phyloP scores from a whole-genome alignment of 768 basidiomycete species.

The Arthromyces matolae region DNA sequence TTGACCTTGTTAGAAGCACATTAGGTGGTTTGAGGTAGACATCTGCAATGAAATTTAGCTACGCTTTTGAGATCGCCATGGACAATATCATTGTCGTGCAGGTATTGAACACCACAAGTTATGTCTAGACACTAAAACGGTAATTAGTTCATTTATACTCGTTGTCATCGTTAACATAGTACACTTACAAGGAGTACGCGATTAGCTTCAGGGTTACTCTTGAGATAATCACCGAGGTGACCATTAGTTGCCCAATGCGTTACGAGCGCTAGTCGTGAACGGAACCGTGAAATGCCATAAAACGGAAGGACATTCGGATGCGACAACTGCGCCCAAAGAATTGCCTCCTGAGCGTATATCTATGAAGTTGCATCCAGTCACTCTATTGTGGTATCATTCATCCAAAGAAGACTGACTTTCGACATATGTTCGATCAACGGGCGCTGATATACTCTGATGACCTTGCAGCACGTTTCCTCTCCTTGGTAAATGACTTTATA shows the following conservation, averaged over 20 bases:
- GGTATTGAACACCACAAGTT: constrained; percentile 16
- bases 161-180: too few species aligned
- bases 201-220: constrained; percentile 17
- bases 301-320: too few species aligned
- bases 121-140: constrained; percentile 17
- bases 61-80: too few species aligned
- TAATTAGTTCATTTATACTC: neutral
- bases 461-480: constrained; percentile 5
- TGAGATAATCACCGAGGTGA: constrained; percentile 28
- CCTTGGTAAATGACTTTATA: constrained; percentile 1
- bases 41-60: too few species aligned
- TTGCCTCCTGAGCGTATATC: constrained; percentile 12
- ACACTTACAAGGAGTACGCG: constrained; percentile 30
- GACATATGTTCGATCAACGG: neutral
- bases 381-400: neutral
- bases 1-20: constrained; percentile 16
- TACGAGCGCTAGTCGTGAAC: constrained; percentile 26
- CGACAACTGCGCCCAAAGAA: constrained; percentile 28
- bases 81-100: constrained; percentile 8
- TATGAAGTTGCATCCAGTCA: neutral
- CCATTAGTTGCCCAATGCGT: constrained; percentile 21
- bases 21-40: neutral
- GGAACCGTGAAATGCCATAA: constrained; percentile 24
- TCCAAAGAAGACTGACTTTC: neutral
- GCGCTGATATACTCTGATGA: neutral